Evolutionary conservation across 345 rosid species (phyloP), one percentile per base, ranked within the genome.

Genomic region (Barbarea vulgaris): DNA sequence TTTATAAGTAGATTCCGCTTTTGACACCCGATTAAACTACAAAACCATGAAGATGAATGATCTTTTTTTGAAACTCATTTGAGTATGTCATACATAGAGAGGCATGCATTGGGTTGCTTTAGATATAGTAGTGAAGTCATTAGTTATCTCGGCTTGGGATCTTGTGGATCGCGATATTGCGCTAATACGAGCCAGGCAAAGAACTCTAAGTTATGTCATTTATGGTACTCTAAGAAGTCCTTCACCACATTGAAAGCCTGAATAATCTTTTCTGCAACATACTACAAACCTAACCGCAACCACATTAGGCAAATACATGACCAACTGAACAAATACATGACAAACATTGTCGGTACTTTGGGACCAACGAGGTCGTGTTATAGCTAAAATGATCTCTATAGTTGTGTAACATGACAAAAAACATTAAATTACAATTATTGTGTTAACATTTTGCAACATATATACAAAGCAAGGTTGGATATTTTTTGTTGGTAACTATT

Each of bases 391-490:
- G 37, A 71, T 48, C 10, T 36, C 59, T 60, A 61, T n/a, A 61
- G 50, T 12, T 72, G 14, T n/a, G 11, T 34, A 59, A 17, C 19
- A 59, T 11, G 59, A 61, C 51, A 72, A 60, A 48, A 72, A 2
- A n/a, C 37, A 24, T 0, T 34, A 25, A 25, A 27, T 8, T 50
- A 25, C 21, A 17, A 36, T 48, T 18, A 36, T 50, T 61, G 21
- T 30, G 39, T 48, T 50, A 36, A 60, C 12, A 60, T 9, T 28
- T 5, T 63, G 77, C 62, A 63, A 8, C 33, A 37, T 15, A 73
- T 5, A 18, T 73, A 25, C 7, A 73, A 39, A 53, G 12, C 64
- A 73, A 63, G 64, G 46, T 46, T 63, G 69, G 51, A 72, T 8
- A 30, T 63, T n/a, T n/a, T n/a, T n/a, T n/a, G n/a, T n/a, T n/a